These are phyloP conservation scores for Boechera retrofracta DNA, from an alignment of 345 rosid genomes.

Conservation along the genomic window DNA sequence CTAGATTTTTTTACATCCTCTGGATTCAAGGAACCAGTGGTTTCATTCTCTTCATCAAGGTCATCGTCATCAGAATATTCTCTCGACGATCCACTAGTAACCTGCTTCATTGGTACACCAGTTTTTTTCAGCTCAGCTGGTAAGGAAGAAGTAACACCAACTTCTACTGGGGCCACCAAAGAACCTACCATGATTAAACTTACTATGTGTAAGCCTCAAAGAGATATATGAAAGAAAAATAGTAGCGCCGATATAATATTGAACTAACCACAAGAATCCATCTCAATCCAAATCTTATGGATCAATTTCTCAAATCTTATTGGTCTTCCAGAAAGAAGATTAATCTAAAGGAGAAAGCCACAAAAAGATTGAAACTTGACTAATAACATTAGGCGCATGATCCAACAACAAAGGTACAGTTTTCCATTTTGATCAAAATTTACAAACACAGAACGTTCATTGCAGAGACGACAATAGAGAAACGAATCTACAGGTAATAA, in stretches of 20 bases:
- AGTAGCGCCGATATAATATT: too few species aligned
- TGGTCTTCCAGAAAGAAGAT: not conserved
- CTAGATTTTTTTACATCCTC: conserved; percentile 69
- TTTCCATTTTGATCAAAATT: conserved; percentile 8
- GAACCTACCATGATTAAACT: conserved; percentile 50
- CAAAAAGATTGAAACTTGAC: conserved; percentile 27
- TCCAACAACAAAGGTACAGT: conserved; percentile 19
- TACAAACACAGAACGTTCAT: conserved; percentile 8
- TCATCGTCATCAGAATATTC: conserved; percentile 93
- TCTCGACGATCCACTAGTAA: conserved; percentile 89
- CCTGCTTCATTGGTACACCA: conserved; percentile 63
- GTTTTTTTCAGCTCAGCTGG: conserved; percentile 50
- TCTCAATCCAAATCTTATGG: conserved; percentile 7
- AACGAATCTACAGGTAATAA: not conserved
- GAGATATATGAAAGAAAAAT: not conserved
- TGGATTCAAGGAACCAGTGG: conserved; percentile 61
- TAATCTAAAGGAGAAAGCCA: conserved; percentile 1
- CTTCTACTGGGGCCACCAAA: conserved; percentile 47
- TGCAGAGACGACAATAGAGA: not conserved
- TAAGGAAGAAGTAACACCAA: conserved; percentile 54
- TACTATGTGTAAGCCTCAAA: conserved; percentile 27
- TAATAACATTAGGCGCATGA: not conserved
- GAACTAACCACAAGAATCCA: conserved; percentile 17
- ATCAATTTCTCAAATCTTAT: conserved; percentile 1
- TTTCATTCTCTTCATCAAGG: conserved; percentile 86